Conservation (phyloP, 495 filamentous ascomycete species). For the Tuber calosporum region DNA sequence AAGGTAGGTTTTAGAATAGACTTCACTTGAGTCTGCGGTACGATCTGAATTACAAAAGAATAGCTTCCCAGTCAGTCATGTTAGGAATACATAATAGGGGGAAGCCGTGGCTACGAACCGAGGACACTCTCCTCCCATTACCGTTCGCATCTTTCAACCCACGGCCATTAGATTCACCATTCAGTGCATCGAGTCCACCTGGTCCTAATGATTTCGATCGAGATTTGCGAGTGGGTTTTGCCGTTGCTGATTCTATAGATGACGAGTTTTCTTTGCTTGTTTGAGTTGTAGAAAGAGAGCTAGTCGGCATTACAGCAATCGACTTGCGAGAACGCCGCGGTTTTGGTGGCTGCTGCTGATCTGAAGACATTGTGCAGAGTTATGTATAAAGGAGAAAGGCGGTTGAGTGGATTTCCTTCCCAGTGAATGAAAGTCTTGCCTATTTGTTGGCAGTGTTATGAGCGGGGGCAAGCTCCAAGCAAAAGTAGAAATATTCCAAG, state of each 20-base stretch:
- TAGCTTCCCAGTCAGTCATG: not conserved
- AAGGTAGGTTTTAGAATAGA: constrained; percentile 85
- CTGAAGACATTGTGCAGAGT: constrained; percentile 18
- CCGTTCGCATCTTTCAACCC: constrained; percentile 59
- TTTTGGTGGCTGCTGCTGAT: constrained; percentile 11
- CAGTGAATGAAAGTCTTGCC: not conserved
- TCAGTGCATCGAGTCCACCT: constrained; percentile 71
- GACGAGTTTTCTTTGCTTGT: constrained; percentile 40
- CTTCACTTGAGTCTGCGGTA: constrained; percentile 54
- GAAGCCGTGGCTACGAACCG: constrained; percentile 16
- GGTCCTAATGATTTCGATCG: constrained; percentile 94
- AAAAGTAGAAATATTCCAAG: not conserved
- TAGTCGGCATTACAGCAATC: constrained; percentile 58
- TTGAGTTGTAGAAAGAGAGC: constrained; percentile 39
- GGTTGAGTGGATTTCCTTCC: not conserved
- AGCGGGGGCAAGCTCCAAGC: not conserved
- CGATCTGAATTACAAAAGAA: constrained; percentile 45
- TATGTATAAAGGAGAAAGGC: not conserved
- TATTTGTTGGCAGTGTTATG: not conserved
- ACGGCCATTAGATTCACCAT: constrained; percentile 7
- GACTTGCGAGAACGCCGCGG: constrained; percentile 68
- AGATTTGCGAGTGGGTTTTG: constrained; percentile 57
- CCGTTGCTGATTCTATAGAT: constrained; percentile 44
- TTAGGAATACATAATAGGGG: not conserved
- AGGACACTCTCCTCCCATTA: constrained; percentile 52